phyloP scores from a whole-genome alignment of 108 stramenopile species.

The Parietichytrium sp. region DNA sequence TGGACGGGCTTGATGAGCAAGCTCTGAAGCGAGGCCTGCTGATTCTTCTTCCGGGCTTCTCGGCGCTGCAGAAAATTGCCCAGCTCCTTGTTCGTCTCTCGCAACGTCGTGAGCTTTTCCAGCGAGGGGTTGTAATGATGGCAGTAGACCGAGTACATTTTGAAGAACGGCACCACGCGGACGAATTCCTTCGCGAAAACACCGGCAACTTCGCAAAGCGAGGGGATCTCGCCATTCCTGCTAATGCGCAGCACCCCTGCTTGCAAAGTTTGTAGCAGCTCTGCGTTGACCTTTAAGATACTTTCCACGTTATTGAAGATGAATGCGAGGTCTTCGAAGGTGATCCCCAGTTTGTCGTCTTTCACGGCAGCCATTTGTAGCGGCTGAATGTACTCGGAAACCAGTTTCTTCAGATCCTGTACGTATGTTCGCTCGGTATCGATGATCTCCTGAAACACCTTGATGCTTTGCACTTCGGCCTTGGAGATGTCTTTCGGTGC shows the following conservation, averaged over 20 bases:
- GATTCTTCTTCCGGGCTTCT: constrained; percentile 18
- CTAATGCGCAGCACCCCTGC: background rate
- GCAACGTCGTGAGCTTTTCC: background rate
- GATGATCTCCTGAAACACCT: constrained; percentile 12
- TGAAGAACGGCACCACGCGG: constrained; percentile 37
- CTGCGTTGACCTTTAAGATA: constrained; percentile 26
- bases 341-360: background rate
- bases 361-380: constrained; percentile 8
- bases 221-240: constrained; percentile 15
- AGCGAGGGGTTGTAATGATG: constrained; percentile 30
- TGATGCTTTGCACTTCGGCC: constrained; percentile 36
- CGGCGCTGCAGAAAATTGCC: constrained; percentile 11
- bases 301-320: constrained; percentile 26
- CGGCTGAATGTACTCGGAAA: constrained; percentile 25
- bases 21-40: background rate
- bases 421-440: constrained; percentile 30
- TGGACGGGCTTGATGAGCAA: constrained; percentile 44
- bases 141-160: constrained; percentile 42
- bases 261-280: background rate
- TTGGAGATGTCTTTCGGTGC: background rate
- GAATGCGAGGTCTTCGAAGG: constrained; percentile 24
- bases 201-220: constrained; percentile 10
- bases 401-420: constrained; percentile 17
- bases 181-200: constrained; percentile 38
- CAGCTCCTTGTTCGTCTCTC: constrained; percentile 9